Evolutionary conservation across 345 rosid species (phyloP), one percentile per base, ranked within the genome.

Genomic region (Sonneratia alba): DNA sequence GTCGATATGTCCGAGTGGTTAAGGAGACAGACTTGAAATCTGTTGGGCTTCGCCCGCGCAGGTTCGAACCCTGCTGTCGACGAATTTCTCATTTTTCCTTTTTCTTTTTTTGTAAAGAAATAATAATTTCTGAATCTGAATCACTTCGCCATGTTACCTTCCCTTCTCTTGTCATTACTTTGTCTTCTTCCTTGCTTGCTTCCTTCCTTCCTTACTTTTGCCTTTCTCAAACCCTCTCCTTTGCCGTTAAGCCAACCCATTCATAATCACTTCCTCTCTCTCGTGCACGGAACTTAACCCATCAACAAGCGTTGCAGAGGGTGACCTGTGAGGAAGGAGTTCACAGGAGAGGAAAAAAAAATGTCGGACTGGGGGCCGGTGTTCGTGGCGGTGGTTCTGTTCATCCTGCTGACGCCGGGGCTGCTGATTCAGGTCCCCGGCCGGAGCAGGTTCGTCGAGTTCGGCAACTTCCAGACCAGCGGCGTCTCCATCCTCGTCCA

Each of bases 351-450:
- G 63, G 13, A 3, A 57, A 18, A 36, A 3, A 57, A 18, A 36
- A 95, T 95, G 97, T 53, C 97, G n/a, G 99, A 95, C 69, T 92
- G 99, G 99, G 99, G 99, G 15, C 92, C 98, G 1, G 96, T 92
- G 34, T 89, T 95, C 49, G 87, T 95, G 14, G 97, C 92, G 48
- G 93, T 88, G 76, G 80, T 89, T 77, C 87, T 95, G 0, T 95
- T 90, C 77, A 81, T 95, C 75, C 78, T 95, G 48, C 80, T 95
- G 22, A 87, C 91, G 16, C 97, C 99, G 3, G 98, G 99, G 37
- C 71, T 95, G 71, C 87, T 95, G 74, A 73, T 92, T 76, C 96
- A 92, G 82, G 19, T 92, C 6, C 99, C 99, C 0, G 97, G 97
- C 7, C 80, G 68, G 6, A 61, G 70, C 36, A 73, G 82, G 27